phyloP scores from a whole-genome alignment of 1,284 basidiomycete genomes.

The Somion occarium region DNA sequence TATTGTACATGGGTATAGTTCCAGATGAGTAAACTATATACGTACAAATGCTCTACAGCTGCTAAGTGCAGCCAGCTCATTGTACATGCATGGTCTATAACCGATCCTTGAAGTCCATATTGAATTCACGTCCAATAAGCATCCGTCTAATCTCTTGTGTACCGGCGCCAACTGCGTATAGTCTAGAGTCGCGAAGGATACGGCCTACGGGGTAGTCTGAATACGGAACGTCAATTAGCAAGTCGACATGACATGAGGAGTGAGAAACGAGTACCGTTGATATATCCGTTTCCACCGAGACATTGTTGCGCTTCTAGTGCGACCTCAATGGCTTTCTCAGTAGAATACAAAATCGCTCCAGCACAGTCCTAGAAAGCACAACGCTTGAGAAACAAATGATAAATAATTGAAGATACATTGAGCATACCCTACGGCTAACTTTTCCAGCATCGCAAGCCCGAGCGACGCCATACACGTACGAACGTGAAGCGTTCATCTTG shows the following conservation, averaged over 20 bases:
- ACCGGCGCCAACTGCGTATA: constrained; percentile 90
- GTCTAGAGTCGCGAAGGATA: constrained; percentile 76
- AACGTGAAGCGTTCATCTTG: constrained; percentile 81
- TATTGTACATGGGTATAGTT: no score
- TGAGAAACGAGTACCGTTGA: constrained; percentile 67
- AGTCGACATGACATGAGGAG: not conserved
- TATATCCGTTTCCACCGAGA: constrained; percentile 90
- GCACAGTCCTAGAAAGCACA: constrained; percentile 72
- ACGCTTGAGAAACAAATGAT: not conserved
- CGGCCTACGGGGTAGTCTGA: constrained; percentile 88
- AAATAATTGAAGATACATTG: constrained; percentile 23
- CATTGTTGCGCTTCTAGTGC: constrained; percentile 89
- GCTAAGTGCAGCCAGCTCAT: no score
- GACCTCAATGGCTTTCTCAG: constrained; percentile 88
- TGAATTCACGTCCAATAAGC: constrained; percentile 89
- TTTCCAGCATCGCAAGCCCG: constrained; percentile 82
- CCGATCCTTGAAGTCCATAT: constrained; percentile 51
- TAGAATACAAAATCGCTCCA: constrained; percentile 87
- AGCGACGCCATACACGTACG: constrained; percentile 93
- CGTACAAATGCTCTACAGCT: no score
- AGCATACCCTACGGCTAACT: constrained; percentile 76
- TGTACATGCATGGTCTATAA: no score
- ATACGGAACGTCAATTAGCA: constrained; percentile 1
- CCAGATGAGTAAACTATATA: no score
- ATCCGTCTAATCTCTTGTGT: constrained; percentile 90